Percentiles rank a stretch among this genome's conserved stretches.
Conservation (phyloP, 257 asterid genomes). For the Solanum rostratum region DNA sequence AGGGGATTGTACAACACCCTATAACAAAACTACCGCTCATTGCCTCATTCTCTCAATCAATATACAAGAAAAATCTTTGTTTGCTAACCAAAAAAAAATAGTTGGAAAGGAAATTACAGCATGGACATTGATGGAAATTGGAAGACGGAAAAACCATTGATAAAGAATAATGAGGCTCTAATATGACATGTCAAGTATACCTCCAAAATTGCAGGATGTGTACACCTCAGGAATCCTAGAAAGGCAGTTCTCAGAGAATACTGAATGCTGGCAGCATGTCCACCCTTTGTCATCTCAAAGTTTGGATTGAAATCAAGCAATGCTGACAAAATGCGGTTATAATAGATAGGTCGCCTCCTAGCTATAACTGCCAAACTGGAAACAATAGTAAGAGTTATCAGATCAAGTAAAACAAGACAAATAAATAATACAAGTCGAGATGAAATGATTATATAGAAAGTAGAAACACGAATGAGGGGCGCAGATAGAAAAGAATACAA, state of each 20-base stretch:
- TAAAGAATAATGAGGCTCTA: slow-evolving; percentile 7
- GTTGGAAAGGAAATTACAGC: background rate
- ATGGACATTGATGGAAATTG: background rate
- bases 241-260: slow-evolving; percentile 84
- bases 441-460: background rate
- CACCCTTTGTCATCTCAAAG: slow-evolving; percentile 50
- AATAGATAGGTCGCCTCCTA: slow-evolving; percentile 69
- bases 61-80: background rate
- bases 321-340: slow-evolving; percentile 47
- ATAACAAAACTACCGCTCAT: background rate
- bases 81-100: background rate
- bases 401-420: background rate
- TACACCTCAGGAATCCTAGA: slow-evolving; percentile 87
- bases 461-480: background rate
- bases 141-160: background rate
- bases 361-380: slow-evolving; percentile 89
- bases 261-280: slow-evolving; percentile 70
- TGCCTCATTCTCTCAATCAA: background rate
- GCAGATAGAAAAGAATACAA: background rate
- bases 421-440: background rate
- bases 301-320: slow-evolving; percentile 59
- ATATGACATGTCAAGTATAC: slow-evolving; percentile 22
- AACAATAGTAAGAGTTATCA: slow-evolving; percentile 1
- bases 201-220: slow-evolving; percentile 68
- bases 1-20: background rate